Conservation (phyloP, 2,329 filamentous ascomycete genomes). For the Colletotrichum higginsianum region DNA sequence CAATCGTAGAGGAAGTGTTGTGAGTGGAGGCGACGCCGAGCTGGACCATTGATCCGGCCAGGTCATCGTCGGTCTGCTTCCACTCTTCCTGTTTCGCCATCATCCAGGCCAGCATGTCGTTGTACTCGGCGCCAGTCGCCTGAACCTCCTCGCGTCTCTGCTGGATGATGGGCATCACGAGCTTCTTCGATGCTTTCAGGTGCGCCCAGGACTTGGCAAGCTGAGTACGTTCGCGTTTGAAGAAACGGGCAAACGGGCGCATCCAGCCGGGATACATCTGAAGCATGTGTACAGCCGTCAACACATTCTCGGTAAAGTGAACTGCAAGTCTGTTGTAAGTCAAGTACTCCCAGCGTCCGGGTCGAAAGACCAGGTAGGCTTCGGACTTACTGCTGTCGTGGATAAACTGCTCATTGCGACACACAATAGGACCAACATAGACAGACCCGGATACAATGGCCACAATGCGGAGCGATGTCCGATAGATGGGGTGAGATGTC, state of each 20-base stretch:
- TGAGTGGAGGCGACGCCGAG: slow-evolving; percentile 64
- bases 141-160: slow-evolving; percentile 3
- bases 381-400: slow-evolving; percentile 60
- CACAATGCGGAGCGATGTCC: slow-evolving; percentile 57
- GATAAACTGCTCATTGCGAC: slow-evolving; percentile 58
- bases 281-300: slow-evolving; percentile 24
- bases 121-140: neutral
- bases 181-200: slow-evolving; percentile 7
- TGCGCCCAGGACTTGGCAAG: slow-evolving; percentile 20
- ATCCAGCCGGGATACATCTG: slow-evolving; percentile 23
- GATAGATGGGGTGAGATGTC: slow-evolving; percentile 54
- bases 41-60: slow-evolving; percentile 57
- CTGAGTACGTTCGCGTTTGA: slow-evolving; percentile 19
- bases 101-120: slow-evolving; percentile 50
- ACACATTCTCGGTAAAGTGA: slow-evolving; percentile 21
- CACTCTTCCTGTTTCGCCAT: slow-evolving; percentile 54
- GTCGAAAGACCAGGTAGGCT: slow-evolving; percentile 45
- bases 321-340: slow-evolving; percentile 45
- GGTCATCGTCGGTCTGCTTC: slow-evolving; percentile 47
- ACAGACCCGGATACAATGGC: slow-evolving; percentile 59
- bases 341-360: too few relatives aligned
- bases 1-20: slow-evolving; percentile 59
- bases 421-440: slow-evolving; percentile 60
- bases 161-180: slow-evolving; percentile 14
- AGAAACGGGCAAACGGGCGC: slow-evolving; percentile 6